Evolutionary conservation across 2,329 filamentous ascomycete species (phyloP).

Genomic region (Aspergillus clavatus): DNA sequence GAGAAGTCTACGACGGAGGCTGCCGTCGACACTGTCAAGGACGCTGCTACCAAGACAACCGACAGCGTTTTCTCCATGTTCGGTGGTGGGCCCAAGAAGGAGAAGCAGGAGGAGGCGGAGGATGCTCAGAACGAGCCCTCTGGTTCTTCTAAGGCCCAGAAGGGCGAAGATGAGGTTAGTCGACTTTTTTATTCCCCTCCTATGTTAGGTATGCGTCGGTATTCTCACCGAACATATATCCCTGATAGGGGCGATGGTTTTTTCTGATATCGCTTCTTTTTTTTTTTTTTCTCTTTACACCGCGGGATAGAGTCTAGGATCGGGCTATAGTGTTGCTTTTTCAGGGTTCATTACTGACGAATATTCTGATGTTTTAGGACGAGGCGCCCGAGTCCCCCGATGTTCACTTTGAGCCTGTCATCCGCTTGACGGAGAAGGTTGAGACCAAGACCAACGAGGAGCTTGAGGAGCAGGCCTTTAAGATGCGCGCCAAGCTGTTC

Average conservation of each 20-base stretch:
- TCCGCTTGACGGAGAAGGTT: constrained; percentile 92
- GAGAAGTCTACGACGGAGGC: constrained; percentile 29
- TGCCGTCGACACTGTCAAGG: constrained; percentile 33
- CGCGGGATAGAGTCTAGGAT: too few species aligned
- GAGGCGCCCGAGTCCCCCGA: constrained; percentile 83
- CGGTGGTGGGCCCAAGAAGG: constrained; percentile 93
- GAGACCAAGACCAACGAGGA: constrained; percentile 98
- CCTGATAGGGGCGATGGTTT: too few species aligned
- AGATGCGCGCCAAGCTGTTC: constrained; percentile 99
- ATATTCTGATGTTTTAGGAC: constrained; percentile 44
- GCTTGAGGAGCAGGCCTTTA: constrained; percentile 94
- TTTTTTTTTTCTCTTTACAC: not conserved
- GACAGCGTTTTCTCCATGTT: constrained; percentile 93
- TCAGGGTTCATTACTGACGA: not conserved
- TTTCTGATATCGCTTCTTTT: constrained; percentile 8
- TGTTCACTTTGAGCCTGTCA: constrained; percentile 94
- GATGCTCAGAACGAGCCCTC: constrained; percentile 82
- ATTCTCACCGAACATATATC: too few species aligned
- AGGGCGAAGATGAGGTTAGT: constrained; percentile 54
- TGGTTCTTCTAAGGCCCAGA: constrained; percentile 79
- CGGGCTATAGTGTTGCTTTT: too few species aligned
- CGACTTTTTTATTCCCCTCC: constrained; percentile 12
- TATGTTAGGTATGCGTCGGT: too few species aligned
- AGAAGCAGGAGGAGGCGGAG: constrained; percentile 74
- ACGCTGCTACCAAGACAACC: constrained; percentile 39